Percentiles rank a stretch among this genome's conserved stretches.
phyloP scores from a whole-genome alignment of 75 land plant genomes.

The Azolla pinnata region DNA sequence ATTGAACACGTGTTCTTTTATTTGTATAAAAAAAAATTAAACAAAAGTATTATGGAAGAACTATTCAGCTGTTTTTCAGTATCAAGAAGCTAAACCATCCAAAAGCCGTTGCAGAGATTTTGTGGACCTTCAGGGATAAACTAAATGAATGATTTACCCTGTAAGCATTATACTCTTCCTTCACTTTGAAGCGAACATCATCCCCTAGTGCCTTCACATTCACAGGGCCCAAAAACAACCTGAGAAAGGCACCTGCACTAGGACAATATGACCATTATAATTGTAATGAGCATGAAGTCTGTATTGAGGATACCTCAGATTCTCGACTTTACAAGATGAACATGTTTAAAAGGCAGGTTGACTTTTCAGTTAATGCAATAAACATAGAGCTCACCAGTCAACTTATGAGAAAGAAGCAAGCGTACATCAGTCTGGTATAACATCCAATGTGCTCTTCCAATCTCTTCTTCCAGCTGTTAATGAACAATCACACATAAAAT shows the following conservation, averaged over 20 bases:
- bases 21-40: no score
- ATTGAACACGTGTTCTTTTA: no score
- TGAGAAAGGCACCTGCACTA: conserved; percentile 52
- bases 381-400: neutral
- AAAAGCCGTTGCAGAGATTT: no score
- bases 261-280: neutral
- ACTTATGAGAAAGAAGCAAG: conserved; percentile 43
- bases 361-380: neutral
- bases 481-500: no score
- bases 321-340: neutral
- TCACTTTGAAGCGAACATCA: conserved; percentile 71
- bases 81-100: no score
- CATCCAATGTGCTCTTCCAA: conserved; percentile 43
- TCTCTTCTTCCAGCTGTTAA: conserved; percentile 59
- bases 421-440: conserved; percentile 59
- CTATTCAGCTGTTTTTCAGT: no score
- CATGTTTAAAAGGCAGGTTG: neutral
- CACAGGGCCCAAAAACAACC: conserved; percentile 75
- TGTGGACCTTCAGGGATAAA: neutral
- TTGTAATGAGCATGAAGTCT: neutral
- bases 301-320: neutral
- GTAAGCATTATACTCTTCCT: conserved; percentile 90
- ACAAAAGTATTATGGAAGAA: no score
- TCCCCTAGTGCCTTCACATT: conserved; percentile 74
- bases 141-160: conserved; percentile 33